Evolutionary conservation across 2,329 filamentous ascomycete species (phyloP).

Genomic region (Penicillium rolfsii): DNA sequence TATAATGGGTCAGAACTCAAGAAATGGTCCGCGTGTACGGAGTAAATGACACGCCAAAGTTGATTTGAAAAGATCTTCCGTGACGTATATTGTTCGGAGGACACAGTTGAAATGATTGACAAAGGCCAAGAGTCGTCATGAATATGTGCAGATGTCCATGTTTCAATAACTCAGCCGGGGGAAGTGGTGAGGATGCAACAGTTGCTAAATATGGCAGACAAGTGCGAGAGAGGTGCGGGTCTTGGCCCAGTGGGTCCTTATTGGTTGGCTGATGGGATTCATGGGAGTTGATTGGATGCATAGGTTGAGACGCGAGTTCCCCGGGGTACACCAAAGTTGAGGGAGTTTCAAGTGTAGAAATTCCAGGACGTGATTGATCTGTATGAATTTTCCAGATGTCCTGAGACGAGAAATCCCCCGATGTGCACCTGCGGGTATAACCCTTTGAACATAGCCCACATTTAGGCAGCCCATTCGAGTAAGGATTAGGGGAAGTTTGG

Average conservation of each 20-base stretch:
- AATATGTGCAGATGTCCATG: not conserved
- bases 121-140: not conserved
- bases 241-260: not conserved
- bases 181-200: not conserved
- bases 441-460: not conserved
- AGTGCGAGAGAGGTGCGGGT: not conserved
- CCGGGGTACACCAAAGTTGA: not conserved
- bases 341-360: no score
- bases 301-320: not conserved
- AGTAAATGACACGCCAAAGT: not conserved
- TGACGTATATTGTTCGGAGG: not conserved
- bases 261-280: not conserved
- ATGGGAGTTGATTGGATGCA: not conserved
- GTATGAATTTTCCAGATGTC: not conserved
- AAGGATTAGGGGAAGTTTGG: not conserved
- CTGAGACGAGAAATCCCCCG: no score
- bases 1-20: not conserved
- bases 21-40: not conserved
- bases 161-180: not conserved
- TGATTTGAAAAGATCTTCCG: not conserved
- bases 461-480: not conserved
- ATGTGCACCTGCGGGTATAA: not conserved
- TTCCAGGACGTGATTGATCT: no score
- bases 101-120: not conserved
- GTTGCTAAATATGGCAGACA: conserved; percentile 12